A percentile compares a stretch with the other conserved stretches of the same genome.
Conservation (phyloP, 2,329 filamentous ascomycete genomes). For the Talaromyces rugulosus region DNA sequence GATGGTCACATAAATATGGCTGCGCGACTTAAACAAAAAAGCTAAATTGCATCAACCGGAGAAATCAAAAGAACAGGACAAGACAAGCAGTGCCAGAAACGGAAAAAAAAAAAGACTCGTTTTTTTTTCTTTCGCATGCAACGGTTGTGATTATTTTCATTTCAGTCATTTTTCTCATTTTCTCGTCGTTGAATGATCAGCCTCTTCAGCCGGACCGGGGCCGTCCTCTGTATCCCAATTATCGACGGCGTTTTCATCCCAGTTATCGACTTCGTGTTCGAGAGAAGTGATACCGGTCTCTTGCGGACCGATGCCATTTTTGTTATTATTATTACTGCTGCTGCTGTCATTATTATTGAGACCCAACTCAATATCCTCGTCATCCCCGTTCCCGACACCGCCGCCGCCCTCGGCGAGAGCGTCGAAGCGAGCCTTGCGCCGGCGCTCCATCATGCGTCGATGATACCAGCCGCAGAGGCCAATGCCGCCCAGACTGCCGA, state of each 20-base stretch:
- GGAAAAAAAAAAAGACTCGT: background rate
- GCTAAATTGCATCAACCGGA: background rate
- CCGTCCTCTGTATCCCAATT: slow-evolving; percentile 60
- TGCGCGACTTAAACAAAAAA: background rate
- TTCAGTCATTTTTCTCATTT: background rate
- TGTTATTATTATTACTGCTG: slow-evolving; percentile 18
- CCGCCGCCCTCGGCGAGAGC: slow-evolving; percentile 54
- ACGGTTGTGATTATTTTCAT: slow-evolving; percentile 1
- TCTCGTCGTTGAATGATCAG: slow-evolving; percentile 12
- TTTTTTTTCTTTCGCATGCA: background rate
- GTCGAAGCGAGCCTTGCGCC: slow-evolving; percentile 69
- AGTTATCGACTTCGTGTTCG: slow-evolving; percentile 84
- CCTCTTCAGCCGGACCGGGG: slow-evolving; percentile 18
- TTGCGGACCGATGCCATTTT: slow-evolving; percentile 44
- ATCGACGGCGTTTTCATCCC: slow-evolving; percentile 79
- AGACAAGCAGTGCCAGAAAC: background rate
- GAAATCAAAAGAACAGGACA: background rate
- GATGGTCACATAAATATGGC: background rate
- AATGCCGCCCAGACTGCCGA: slow-evolving; percentile 69
- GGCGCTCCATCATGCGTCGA: slow-evolving; percentile 87
- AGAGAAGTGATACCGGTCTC: slow-evolving; percentile 59
- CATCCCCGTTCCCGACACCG: slow-evolving; percentile 30
- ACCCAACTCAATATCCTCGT: slow-evolving; percentile 71
- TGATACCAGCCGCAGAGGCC: slow-evolving; percentile 87
- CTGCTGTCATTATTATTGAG: slow-evolving; percentile 41